Base-by-base conservation (phyloP, 1,284 basidiomycete species). In the Apiotrichum gamsii region DNA sequence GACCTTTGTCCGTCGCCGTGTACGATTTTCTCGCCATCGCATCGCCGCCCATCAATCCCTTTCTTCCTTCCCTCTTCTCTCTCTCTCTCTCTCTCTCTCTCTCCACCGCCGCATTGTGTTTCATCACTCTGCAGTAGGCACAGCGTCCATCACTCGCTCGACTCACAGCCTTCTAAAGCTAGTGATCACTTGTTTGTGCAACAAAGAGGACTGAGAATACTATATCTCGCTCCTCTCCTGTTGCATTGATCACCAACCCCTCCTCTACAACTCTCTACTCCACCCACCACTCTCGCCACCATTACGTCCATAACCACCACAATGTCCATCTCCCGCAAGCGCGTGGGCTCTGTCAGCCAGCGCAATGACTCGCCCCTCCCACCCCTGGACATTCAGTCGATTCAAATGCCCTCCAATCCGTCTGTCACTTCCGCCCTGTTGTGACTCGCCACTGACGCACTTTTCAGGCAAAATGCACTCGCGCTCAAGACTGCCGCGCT, bases 401-500 rank as follows among this genome's bases (percentile, higher is more conserved):
- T 71, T 31, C 65, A 67, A 41, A 71, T 71, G 69, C 69, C 69
- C 13, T 58, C 60, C 14, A 65, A 71, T 46, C 67, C 65, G 69
- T 71, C 40, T 53, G 69, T 64, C n/a, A 24, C 24, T 31, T 13
- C 8, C 19, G 28, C 9, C 21, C 4, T 11, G 11, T 28, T 28
- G 25, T 28, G 25, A 11, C 8, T 29, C 16, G 18, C 43, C 32
- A 36, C 43, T 56, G 46, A 48, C 42, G 13, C n/a, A 32, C 23
- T 39, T 15, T 6, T 28, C 47, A 71, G 69, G 9, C 66, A 67
- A 57, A 73, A 73, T 39, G 62, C 70, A 3, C 55, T 73, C 20
- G 71, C 71, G 5, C 61, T 72, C 33, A 70, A 71, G 52, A 73
- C 71, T 33, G 71, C 71, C 14, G 62, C 69, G 19, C 52, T 73